Evolutionary conservation across 164 flowering plant species (phyloP), one percentile per base, ranked within the genome.

Genomic region (Saururus chinensis): DNA sequence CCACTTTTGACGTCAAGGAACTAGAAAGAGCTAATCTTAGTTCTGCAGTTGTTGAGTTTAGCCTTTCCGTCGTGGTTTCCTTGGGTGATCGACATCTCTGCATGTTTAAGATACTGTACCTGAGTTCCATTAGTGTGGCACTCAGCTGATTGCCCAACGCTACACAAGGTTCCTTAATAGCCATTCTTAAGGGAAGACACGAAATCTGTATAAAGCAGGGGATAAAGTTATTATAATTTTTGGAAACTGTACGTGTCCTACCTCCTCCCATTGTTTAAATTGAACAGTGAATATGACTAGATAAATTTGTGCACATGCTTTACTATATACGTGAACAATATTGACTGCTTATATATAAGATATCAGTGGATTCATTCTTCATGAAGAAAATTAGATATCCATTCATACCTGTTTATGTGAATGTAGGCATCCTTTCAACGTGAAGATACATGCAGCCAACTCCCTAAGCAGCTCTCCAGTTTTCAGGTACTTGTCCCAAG

Each of bases 391-490:
- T 1, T 42, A 14, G 49, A 42, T 1, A 42, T 53, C 52, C 19
- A 25, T 30, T 21, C 63, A 17, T 76, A 74, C 96, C 88, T 89
- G 82, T 71, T 45, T 67, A 41, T 79, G 60, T 23, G 91, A 79
- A 60, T 68, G 80, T 63, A 84, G 69, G 51, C 81, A 84, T 9
- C 59, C 75, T 65, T 70, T 66, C 17, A 87, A 64, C 35, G 84
- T 73, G 35, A 76, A 59, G 52, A 77, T 67, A 21, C 62, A 67
- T 12, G 81, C 74, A 30, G 97, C 88, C 56, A 84, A 52, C 66
- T 89, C 95, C 64, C 86, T 72, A 8, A 85, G 85, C 51, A 71
- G 62, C 42, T 87, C 88, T 64, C 83, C 88, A 49, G 87, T 75
- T 51, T 73, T 41, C 11, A 81, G 63, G 64, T 85, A 85, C 53